Evolutionary conservation across 768 basidiomycete genomes (phyloP), one percentile per base, ranked within the genome.

Genomic region (Mycena chlorophos): DNA sequence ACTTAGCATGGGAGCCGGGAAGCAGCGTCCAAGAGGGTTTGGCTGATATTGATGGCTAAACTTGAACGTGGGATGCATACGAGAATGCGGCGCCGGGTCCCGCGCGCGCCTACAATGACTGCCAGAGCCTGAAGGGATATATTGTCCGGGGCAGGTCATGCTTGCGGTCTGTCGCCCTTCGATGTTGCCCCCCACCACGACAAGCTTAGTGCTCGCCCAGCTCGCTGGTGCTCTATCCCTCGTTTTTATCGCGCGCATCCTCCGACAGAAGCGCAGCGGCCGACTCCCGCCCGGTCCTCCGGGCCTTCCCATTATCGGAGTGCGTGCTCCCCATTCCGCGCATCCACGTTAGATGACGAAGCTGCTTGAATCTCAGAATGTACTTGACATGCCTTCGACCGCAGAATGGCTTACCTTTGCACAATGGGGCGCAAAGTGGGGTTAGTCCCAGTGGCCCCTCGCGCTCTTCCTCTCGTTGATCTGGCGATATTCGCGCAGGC

Each of bases 371-470:
- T 30, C 34, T 12, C 42, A 81, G 79, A 84, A 80, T 69, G 67
- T 79, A 13, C 63, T 73, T 19, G 74, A 79, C 50, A 74, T 83
- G 72, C 78, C 82, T 0, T 57, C 65, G 0, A 58, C 68, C 25
- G 71, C 75, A 38, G 75, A 75, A 28, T 84, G 81, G 81, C 59
- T 78, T 22, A 76, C 71, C 1, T 82, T 75, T 56, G 68, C 80
- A 4, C 74, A 82, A 39, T 78, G 83, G 78, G 77, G 81, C 2
- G 68, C 69, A n/a, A 76, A 77, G 68, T 85, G 76, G 58, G 82
- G 83, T 78, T 43, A 1, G 73, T 63, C 6, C 22, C 2, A 45
- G 20, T 23, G 4, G 10, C 26, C 49, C 52, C 23, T 6, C 38
- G 10, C 29, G 20, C 25, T 37, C 48, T 23, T 20, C 8, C 20